Evolutionary conservation across 1,284 basidiomycete species (phyloP).

Genomic region (Puccinia sorghi): DNA sequence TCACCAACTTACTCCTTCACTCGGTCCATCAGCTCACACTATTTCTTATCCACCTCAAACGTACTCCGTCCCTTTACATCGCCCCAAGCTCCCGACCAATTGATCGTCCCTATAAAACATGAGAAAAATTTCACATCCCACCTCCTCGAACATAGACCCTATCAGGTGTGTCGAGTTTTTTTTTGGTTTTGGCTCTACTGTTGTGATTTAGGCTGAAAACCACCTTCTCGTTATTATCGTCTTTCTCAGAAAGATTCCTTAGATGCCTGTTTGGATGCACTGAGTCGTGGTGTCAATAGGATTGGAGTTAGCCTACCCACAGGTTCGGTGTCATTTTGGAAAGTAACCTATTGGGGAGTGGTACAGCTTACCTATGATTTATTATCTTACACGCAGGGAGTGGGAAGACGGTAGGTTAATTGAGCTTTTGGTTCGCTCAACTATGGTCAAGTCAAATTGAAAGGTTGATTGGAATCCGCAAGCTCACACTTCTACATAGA

Average conservation of each 20-base stretch:
- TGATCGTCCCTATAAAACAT: neutral
- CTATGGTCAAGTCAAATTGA: neutral
- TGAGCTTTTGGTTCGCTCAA: neutral
- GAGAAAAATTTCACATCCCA: neutral
- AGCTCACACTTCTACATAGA: constrained; percentile 1
- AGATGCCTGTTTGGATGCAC: constrained; percentile 72
- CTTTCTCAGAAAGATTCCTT: constrained; percentile 75
- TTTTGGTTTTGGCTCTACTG: neutral
- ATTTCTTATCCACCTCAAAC: neutral
- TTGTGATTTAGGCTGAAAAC: neutral
- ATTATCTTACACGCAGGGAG: constrained; percentile 7
- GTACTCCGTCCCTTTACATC: neutral
- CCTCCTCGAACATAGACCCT: constrained; percentile 21
- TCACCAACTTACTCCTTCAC: neutral
- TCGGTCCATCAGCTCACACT: constrained; percentile 4
- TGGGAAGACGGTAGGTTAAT: constrained; percentile 30
- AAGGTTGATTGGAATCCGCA: constrained; percentile 1
- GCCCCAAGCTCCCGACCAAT: neutral
- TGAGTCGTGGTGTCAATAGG: constrained; percentile 67
- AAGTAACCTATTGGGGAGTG: neutral
- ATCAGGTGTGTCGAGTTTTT: constrained; percentile 6
- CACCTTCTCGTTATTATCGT: constrained; percentile 58
- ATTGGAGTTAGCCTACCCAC: constrained; percentile 93
- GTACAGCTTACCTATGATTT: neutral
- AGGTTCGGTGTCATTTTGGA: constrained; percentile 50